Percentiles rank a stretch among this genome's conserved stretches.
Evolutionary conservation across 2,329 filamentous ascomycete genomes (phyloP).

Genomic region (Apiospora koreana): DNA sequence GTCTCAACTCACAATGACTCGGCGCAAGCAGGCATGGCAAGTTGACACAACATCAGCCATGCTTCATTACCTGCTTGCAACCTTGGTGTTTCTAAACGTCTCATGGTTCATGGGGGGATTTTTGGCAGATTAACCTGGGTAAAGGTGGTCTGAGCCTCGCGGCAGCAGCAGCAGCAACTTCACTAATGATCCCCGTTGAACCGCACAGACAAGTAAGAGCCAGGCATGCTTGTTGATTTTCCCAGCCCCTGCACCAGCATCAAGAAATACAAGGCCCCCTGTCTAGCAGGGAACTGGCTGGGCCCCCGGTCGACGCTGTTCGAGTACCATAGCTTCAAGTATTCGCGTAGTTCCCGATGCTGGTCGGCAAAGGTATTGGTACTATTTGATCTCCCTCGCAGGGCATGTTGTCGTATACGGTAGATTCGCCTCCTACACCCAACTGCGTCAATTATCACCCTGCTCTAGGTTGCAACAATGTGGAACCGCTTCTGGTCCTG

Average conservation of each 20-base stretch:
- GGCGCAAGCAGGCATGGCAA: not conserved
- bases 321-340: not conserved
- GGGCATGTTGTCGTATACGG: not conserved
- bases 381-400: not conserved
- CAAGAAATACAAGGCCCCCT: not conserved
- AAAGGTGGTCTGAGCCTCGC: slow-evolving; percentile 2
- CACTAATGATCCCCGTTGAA: not conserved
- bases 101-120: not conserved
- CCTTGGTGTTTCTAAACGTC: not conserved
- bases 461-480: not conserved
- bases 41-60: not conserved
- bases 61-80: not conserved
- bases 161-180: not conserved
- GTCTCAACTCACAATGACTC: not conserved
- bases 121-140: slow-evolving; percentile 6
- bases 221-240: slow-evolving; percentile 4
- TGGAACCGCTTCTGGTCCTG: not conserved
- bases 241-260: not conserved
- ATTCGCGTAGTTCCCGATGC: not conserved
- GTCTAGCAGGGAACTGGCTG: not conserved
- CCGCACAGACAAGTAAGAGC: not conserved
- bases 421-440: not conserved
- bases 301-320: not conserved
- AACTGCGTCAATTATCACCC: not conserved
- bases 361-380: not conserved